Evolutionary conservation across 2,329 filamentous ascomycete genomes (phyloP), one percentile per base, ranked within the genome.

Genomic region (Trichoderma asperellum): DNA sequence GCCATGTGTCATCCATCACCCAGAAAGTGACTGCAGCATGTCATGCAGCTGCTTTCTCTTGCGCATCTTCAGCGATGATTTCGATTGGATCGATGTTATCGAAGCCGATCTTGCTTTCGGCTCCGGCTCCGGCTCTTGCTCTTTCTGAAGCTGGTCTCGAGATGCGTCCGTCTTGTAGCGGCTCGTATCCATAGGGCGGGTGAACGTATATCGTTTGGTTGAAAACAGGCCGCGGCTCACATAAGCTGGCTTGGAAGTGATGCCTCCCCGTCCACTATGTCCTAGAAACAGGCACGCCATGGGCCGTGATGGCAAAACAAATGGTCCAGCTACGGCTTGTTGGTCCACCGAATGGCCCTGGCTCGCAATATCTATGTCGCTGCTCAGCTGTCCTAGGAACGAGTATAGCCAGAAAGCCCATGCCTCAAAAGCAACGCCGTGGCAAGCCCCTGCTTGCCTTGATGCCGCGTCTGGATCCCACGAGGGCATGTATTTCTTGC

Each of bases 341-440:
- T 69, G 69, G 21, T 74, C 67, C 2, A 73, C 47, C 2, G 58
- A 57, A 8, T 75, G 60, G 1, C 73, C 76, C 0, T 68, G 67
- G 11, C 67, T 62, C 18, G 71, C 71, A 24, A 83, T 70, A 70
- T 83, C 81, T 3, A 69, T 61, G 66, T 83, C 80, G 8, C 74
- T 69, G 21, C 74, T 75, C 5, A 82, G 73, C 57, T 83, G 80
- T 1, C 80, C 81, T 11, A 82, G 75, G 59, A 82, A 76, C 5
- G 79, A 76, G 70, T 81, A 81, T 4, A 82, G 72, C 80, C 81
- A 83, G 59, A 83, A 82, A 0, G 78, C 79, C 79, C 80, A 82
- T 1, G 76, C 70, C 68, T 82, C 80, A 43, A 81, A 82, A 1
- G 78, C 75, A 4, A 77, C 73, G 1, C 74, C 76, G 47, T 80